Conservation (phyloP, 2,329 filamentous ascomycete genomes). For the Microsporum ferrugineum region DNA sequence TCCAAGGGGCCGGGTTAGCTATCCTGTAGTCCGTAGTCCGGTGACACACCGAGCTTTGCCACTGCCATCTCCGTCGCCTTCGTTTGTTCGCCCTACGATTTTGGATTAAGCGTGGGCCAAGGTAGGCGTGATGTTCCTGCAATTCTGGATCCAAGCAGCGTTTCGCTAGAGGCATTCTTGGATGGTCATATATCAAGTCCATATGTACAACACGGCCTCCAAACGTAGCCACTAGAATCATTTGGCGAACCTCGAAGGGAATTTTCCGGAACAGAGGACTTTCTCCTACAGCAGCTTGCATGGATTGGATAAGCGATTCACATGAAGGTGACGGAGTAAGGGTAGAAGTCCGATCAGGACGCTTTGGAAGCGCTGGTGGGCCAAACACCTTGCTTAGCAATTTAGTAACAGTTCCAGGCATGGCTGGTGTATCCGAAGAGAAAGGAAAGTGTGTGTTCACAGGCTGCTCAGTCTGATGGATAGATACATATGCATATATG, state of each 20-base stretch:
- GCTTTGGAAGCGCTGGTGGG: neutral
- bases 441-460: neutral
- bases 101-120: neutral
- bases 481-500: no score
- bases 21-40: neutral
- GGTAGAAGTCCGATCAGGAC: neutral
- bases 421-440: neutral
- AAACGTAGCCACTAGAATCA: slow-evolving; percentile 13
- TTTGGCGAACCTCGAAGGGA: slow-evolving; percentile 20
- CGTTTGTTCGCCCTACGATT: neutral
- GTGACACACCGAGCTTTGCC: slow-evolving; percentile 9
- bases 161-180: neutral
- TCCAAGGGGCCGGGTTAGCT: neutral
- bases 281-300: neutral
- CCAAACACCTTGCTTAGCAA: neutral
- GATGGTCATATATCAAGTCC: slow-evolving; percentile 1
- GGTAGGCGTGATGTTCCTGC: neutral
- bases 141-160: neutral
- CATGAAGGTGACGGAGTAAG: neutral
- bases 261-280: slow-evolving; percentile 13
- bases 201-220: slow-evolving; percentile 8
- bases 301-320: neutral
- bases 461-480: neutral
- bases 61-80: slow-evolving; percentile 6
- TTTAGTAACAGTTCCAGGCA: neutral